Conservation (phyloP, 768 basidiomycete genomes). For the Lentinula raphanica region DNA sequence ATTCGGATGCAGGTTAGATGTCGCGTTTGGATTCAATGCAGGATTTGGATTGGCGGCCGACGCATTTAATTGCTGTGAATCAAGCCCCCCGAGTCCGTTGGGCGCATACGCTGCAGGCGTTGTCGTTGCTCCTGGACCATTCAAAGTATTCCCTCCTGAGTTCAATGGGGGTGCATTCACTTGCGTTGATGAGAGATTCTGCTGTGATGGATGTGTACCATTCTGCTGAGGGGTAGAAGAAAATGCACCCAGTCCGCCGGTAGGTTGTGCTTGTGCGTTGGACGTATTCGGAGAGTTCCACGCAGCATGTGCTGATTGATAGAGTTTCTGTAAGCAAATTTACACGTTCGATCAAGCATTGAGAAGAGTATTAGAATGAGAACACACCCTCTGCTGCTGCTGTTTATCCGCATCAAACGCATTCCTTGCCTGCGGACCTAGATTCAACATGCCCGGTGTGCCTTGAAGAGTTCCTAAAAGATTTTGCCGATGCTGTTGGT, state of each 20-base stretch:
- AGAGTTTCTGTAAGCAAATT: conserved; percentile 53
- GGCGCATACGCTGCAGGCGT: conserved; percentile 13
- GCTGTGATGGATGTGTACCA: conserved; percentile 35
- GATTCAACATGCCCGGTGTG: conserved; percentile 67
- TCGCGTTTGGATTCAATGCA: conserved; percentile 30
- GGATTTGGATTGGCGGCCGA: conserved; percentile 23
- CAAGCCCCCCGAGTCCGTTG: conserved; percentile 21
- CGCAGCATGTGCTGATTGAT: conserved; percentile 54
- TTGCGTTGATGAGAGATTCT: conserved; percentile 38
- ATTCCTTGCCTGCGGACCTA: conserved; percentile 39
- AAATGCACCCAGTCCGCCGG: conserved; percentile 6
- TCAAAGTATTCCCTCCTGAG: conserved; percentile 26
- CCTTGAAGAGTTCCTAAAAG: conserved; percentile 47
- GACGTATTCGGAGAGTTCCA: conserved; percentile 55
- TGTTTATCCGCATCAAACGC: conserved; percentile 61
- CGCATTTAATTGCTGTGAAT: conserved; percentile 21
- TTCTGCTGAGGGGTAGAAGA: conserved; percentile 33
- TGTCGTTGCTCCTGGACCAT: conserved; percentile 34
- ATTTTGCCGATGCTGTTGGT: conserved; percentile 52
- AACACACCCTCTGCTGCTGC: conserved; percentile 54
- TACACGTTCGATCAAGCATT: background rate
- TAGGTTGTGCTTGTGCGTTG: conserved; percentile 21
- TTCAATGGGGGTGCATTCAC: conserved; percentile 42
- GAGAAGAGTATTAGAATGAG: conserved; percentile 12
- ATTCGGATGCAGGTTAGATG: conserved; percentile 20